phyloP scores from a whole-genome alignment of 2,329 filamentous ascomycete species.

The Aspergillus awamori region DNA sequence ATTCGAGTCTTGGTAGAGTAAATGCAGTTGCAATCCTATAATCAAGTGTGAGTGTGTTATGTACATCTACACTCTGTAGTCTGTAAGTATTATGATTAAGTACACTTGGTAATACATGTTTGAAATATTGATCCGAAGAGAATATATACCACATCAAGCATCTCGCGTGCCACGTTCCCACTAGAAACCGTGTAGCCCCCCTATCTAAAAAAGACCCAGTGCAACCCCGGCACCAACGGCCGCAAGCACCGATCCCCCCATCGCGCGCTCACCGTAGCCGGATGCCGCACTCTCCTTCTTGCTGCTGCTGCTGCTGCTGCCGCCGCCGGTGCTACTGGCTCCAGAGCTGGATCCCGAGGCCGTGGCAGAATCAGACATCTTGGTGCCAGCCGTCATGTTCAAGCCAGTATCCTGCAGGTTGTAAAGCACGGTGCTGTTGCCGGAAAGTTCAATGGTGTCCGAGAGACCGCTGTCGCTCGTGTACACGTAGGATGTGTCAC shows the following conservation, averaged over 20 bases:
- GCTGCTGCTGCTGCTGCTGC: background rate
- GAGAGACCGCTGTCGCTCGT: slow-evolving; percentile 9
- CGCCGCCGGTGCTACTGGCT: background rate
- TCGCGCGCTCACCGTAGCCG: background rate
- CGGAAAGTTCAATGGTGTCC: background rate
- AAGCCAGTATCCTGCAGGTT: slow-evolving; percentile 7
- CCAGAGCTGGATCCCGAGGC: background rate
- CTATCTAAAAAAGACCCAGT: background rate
- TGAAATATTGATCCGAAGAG: too few species aligned
- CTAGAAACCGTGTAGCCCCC: too few species aligned
- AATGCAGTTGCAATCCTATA: too few species aligned
- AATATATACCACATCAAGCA: too few species aligned
- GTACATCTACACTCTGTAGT: too few species aligned
- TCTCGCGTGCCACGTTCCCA: too few species aligned
- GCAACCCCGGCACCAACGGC: background rate
- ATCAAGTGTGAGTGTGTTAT: too few species aligned
- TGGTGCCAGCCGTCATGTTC: slow-evolving; percentile 6
- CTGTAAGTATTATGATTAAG: too few species aligned
- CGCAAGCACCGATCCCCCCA: background rate
- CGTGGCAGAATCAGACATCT: background rate
- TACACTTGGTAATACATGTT: too few species aligned
- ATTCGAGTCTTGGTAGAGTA: too few species aligned
- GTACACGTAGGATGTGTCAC: slow-evolving; percentile 4
- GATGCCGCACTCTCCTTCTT: background rate
- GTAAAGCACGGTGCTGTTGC: slow-evolving; percentile 6